These are phyloP conservation scores for Malassezia restricta DNA, from an alignment of 1,284 basidiomycete species.

Conservation along the genomic window DNA sequence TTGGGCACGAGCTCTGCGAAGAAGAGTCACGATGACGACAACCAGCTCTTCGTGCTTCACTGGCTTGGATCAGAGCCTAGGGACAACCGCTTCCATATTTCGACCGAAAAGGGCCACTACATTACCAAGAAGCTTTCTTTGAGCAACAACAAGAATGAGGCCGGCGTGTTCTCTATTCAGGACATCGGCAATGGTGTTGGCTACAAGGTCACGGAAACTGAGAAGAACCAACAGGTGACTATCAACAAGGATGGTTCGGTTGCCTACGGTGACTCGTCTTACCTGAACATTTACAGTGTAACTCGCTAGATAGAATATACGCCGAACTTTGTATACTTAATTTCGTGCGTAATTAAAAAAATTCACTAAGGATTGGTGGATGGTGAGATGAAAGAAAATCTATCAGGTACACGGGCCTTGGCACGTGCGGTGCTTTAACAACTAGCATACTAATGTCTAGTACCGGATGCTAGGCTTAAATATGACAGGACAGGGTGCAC, in stretches of 20 bases:
- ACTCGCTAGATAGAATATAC: neutral
- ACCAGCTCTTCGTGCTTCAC: conserved; percentile 10
- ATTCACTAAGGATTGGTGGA: too few species aligned
- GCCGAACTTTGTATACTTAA: neutral
- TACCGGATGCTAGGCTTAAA: too few species aligned
- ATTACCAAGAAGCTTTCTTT: conserved; percentile 5
- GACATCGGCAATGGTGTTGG: conserved; percentile 14
- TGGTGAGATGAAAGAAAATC: too few species aligned
- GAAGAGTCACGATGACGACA: neutral
- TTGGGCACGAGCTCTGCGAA: neutral
- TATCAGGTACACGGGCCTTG: too few species aligned
- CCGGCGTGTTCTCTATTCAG: conserved; percentile 9
- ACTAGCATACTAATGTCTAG: too few species aligned
- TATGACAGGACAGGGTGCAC: too few species aligned
- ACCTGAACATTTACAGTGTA: conserved; percentile 1
- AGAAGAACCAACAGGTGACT: neutral
- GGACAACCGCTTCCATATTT: conserved; percentile 7
- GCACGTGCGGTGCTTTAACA: too few species aligned
- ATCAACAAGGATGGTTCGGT: neutral
- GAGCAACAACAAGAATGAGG: conserved; percentile 2
- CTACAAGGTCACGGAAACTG: conserved; percentile 3
- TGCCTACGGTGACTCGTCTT: neutral
- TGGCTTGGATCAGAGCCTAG: conserved; percentile 1
- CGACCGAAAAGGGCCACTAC: neutral
- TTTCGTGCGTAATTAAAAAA: too few species aligned